Evolutionary conservation across 139 green algal species (phyloP), one percentile per base, ranked within the genome.

Genomic region (Tetradesmus obliquus): DNA sequence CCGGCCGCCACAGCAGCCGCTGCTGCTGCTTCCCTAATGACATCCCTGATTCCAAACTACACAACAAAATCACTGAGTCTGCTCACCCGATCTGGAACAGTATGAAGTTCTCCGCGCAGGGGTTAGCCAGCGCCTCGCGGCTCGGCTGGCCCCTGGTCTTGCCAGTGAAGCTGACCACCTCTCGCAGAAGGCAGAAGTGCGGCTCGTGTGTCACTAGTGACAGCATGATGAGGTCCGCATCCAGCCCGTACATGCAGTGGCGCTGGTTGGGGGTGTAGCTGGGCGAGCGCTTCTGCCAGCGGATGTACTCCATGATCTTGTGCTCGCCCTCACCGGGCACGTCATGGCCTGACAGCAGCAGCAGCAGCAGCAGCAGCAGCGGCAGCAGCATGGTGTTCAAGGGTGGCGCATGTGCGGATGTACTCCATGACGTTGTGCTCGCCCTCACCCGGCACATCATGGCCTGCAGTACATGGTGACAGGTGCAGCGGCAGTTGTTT

Each of bases 221-320:
- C n/a, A 99, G 96, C 97, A 99, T 99, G 94, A 99, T 97, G 20
- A 99, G 96, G 92, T 99, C 97, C 17, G 98, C 98, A 84, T 99
- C 98, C 91, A 99, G 93, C 79, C 98, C 98, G 87, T 99, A 99
- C 93, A 99, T 93, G 95, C 97, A 99, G 96, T 99, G 98, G 12
- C 96, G 95, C 90, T 96, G 95, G 92, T 97, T 97, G 82, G 95
- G 93, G 58, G 84, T 32, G 88, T 95, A 97, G 72, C 19, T 74
- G 17, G 91, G 89, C n/a, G 85, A 82, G n/a, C 91, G 84, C 92
- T 96, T 96, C 90, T 97, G 83, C 94, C 94, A 97, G 22, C 98
- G 95, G 22, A 99, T 98, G 95, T 99, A 98, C 94, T 99, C 98
- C 98, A 99, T 99, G 93, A 99, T 98, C 93, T 99, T 99, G 96